Evolutionary conservation across 169 alveolate genomes (phyloP), one percentile per base, ranked within the genome.

Genomic region (Theileria sp.): DNA sequence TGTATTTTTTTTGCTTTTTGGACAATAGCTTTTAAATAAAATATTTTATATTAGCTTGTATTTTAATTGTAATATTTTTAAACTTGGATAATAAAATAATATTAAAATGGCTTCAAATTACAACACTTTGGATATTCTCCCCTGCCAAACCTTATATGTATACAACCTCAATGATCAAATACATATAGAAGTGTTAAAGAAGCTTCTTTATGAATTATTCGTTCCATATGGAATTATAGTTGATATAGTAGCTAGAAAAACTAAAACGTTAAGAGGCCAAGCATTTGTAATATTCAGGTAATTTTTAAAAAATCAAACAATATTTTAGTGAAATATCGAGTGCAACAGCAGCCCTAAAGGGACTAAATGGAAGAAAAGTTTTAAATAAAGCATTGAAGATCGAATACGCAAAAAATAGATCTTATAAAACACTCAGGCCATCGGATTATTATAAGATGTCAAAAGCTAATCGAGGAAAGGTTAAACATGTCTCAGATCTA

Each of bases 1-100:
- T 96, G 98, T 79, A 54, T 96, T 2, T 58, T 94, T 0, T 91
- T 96, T 86, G 98, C 98, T 19, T 76, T 91, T 44, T 86, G 92
- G 82, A 96, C 95, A 25, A 68, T 97, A 21, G 92, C 95, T 66
- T 61, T 94, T 15, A 85, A 98, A 28, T 96, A 92, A 94, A 8
- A 21, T 26, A n/a, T 7, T 12, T 21, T 10, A 56, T 75, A 9
- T 28, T 9, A 19, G 23, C 6, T 44, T 34, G 30, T 50, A 36
- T 64, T 21, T 26, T 38, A 36, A 25, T 30, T 13, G 58, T 65
- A 9, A 44, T 12, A 34, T n/a, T 21, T 21, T 13, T 12, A 10
- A 36, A 12, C 15, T 73, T 25, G 32, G 56, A 25, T 26, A 1
- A 10, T 51, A 34, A 62, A 12, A 26, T 25, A 50, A 25, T 28